phyloP scores from a whole-genome alignment of 163 green algal species.

The Chloroidium sp. region DNA sequence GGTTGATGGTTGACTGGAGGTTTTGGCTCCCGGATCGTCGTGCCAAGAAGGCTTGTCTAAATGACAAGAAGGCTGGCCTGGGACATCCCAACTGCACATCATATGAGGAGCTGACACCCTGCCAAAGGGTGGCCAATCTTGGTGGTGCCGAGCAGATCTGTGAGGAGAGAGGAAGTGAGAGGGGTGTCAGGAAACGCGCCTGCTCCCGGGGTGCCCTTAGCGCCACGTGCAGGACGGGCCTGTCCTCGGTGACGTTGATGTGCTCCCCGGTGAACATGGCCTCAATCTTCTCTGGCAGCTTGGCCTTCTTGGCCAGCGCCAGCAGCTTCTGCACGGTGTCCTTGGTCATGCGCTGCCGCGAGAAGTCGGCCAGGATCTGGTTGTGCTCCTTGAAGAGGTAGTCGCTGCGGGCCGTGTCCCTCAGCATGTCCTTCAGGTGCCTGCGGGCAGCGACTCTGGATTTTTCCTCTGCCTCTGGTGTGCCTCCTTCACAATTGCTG shows the following conservation, averaged over 20 bases:
- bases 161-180: no score
- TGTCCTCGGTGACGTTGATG: constrained; percentile 96
- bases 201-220: constrained; percentile 74
- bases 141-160: no score
- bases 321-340: constrained; percentile 83
- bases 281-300: constrained; percentile 85
- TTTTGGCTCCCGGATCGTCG: no score
- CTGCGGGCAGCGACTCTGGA: constrained; percentile 24
- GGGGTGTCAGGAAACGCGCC: constrained; percentile 18
- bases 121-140: no score
- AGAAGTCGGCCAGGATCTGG: constrained; percentile 86
- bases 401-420: constrained; percentile 63
- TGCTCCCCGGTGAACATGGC: constrained; percentile 91
- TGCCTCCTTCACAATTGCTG: no score
- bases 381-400: constrained; percentile 75
- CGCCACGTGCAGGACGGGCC: constrained; percentile 92
- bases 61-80: no score
- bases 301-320: constrained; percentile 47
- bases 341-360: constrained; percentile 78
- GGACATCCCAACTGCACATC: no score
- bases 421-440: constrained; percentile 78
- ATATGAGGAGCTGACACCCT: no score
- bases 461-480: not conserved
- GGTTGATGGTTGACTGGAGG: no score
- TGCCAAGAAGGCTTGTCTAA: no score